phyloP scores from a whole-genome alignment of 2,329 filamentous ascomycete species.

The Aspergillus sp. region DNA sequence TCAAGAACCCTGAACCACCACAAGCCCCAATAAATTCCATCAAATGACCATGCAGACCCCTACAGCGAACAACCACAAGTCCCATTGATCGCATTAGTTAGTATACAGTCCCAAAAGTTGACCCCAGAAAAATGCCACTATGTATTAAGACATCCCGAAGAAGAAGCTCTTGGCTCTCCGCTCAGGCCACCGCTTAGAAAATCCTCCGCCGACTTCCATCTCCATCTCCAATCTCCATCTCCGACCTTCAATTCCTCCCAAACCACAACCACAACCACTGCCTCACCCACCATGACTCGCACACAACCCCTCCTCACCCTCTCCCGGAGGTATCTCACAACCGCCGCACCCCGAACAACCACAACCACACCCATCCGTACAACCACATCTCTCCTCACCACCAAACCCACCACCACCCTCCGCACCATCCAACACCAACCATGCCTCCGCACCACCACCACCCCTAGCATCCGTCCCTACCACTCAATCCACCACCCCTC shows the following conservation, averaged over 20 bases:
- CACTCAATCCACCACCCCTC: constrained; percentile 72
- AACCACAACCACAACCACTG: not conserved
- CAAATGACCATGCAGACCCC: too few species aligned
- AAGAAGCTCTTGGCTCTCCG: constrained; percentile 17
- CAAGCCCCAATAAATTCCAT: not conserved
- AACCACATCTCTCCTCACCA: not conserved
- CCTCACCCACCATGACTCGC: constrained; percentile 11
- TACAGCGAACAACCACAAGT: too few species aligned
- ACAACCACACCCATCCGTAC: not conserved
- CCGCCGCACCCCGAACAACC: not conserved
- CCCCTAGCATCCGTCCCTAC: constrained; percentile 54
- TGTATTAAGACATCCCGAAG: not conserved
- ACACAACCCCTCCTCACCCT: constrained; percentile 7
- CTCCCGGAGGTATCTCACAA: constrained; percentile 4
- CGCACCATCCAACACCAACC: not conserved
- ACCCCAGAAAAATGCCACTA: too few species aligned
- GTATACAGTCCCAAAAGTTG: too few species aligned
- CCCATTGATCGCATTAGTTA: too few species aligned
- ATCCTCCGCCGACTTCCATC: constrained; percentile 7
- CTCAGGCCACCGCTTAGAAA: constrained; percentile 22
- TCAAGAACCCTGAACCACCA: too few species aligned
- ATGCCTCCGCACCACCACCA: constrained; percentile 61
- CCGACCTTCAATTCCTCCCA: not conserved
- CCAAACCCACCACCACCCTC: not conserved
- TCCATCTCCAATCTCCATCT: not conserved